Conservation (phyloP, 345 rosid genomes). For the Euphorbia pulcherrima region DNA sequence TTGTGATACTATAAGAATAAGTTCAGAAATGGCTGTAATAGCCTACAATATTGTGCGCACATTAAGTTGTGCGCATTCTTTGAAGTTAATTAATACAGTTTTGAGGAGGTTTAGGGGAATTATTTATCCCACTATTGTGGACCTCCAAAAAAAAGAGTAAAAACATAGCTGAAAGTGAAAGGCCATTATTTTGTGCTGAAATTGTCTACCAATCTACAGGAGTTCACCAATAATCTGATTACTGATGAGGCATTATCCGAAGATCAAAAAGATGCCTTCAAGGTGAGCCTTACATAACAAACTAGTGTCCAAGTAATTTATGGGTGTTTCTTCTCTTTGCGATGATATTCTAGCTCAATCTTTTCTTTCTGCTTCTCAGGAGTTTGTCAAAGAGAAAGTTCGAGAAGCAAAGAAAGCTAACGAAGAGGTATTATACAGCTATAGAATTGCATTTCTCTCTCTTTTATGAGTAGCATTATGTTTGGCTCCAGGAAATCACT, state of each 20-base stretch:
- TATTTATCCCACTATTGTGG: background rate
- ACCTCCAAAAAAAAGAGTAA: no score
- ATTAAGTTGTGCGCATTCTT: background rate
- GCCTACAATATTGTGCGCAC: background rate
- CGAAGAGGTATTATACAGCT: conserved; percentile 49
- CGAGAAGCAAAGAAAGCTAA: conserved; percentile 85
- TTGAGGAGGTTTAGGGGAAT: background rate
- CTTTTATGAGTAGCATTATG: background rate
- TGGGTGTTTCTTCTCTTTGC: conserved; percentile 1
- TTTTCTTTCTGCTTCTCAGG: conserved; percentile 37
- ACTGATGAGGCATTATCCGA: conserved; percentile 58
- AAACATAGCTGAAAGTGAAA: background rate
- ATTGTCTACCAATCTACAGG: conserved; percentile 40
- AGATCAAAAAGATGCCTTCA: conserved; percentile 85
- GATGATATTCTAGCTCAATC: background rate
- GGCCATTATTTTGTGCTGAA: conserved; percentile 5
- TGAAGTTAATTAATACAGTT: background rate
- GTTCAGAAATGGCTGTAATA: background rate
- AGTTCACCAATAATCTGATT: conserved; percentile 58
- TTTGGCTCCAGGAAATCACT: background rate
- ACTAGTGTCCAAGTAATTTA: conserved; percentile 4
- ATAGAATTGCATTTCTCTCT: background rate
- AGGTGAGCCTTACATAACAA: conserved; percentile 35
- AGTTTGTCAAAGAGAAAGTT: conserved; percentile 70
- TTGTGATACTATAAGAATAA: background rate